Evolutionary conservation across 2,329 filamentous ascomycete genomes (phyloP), one percentile per base, ranked within the genome.

Genomic region (Coniella vitis): DNA sequence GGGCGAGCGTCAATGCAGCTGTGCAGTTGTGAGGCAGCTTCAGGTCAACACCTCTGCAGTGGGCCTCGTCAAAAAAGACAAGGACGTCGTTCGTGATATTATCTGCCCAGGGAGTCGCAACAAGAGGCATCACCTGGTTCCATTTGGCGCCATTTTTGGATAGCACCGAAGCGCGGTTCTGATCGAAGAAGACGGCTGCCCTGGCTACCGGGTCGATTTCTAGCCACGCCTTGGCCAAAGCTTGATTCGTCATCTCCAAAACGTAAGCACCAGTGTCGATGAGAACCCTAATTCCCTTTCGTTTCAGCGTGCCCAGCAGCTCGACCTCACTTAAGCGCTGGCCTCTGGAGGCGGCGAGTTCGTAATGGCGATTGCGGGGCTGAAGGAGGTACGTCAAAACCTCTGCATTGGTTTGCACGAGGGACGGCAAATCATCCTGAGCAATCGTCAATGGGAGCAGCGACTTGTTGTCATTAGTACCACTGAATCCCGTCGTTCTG

Each of bases 201-300:
- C 63, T 60, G 0, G 72, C 71, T 1, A 58, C n/a, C 0, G 32
- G 12, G 38, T 80, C 74, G 1, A 70, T 58, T 0, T 62, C 57
- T 0, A 84, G 57, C 79, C 79, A 83, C 1, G 63, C 61, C 10
- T 63, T 63, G 0, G 69, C 78, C 0, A 84, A 61, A 0, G 62
- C 61, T 1, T 59, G 43, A 55, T 82, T 85, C 51, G 73, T 68
- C 66, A 79, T 76, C 56, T 86, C 82, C 0, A 86, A 59, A 13
- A 86, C 77, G 13, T 79, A 75, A 0, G 83, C 81, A 0, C 83
- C 83, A 0, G 79, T 76, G 58, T 86, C 82, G 1, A 86, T 80
- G 0, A 86, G 64, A 0, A 86, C 67, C 0, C 69, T 66, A 12
- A 82, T 79, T 0, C 22, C 13, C 0, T 49, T 53, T 0, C 54